phyloP scores from a whole-genome alignment of 2,329 filamentous ascomycete genomes.

The Xylariaceae sp. region DNA sequence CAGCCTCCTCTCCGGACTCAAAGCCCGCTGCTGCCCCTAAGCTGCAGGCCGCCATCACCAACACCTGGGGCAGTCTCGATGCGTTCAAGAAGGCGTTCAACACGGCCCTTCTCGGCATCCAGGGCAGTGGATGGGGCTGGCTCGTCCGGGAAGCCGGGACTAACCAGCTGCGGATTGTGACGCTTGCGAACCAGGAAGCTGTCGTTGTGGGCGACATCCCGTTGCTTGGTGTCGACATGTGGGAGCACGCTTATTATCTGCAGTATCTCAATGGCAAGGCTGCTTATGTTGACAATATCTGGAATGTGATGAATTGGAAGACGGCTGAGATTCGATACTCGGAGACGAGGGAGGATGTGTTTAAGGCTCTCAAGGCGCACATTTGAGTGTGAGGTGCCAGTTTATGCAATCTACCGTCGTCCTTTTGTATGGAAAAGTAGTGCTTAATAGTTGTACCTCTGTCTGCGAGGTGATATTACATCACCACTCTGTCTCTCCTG shows the following conservation, averaged over 20 bases:
- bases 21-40: conserved; percentile 50
- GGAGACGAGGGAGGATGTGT: conserved; percentile 29
- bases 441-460: too few species aligned
- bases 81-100: conserved; percentile 63
- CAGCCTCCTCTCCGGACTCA: conserved; percentile 53
- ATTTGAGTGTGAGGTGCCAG: conserved; percentile 13
- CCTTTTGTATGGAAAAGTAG: too few species aligned
- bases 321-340: conserved; percentile 58
- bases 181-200: conserved; percentile 83
- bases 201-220: conserved; percentile 59
- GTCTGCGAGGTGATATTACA: neutral
- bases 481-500: neutral
- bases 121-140: conserved; percentile 88
- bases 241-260: conserved; percentile 90
- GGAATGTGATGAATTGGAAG: conserved; percentile 76
- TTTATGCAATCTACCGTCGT: too few species aligned
- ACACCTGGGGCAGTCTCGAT: conserved; percentile 64
- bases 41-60: conserved; percentile 56
- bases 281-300: conserved; percentile 69
- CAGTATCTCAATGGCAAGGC: conserved; percentile 76
- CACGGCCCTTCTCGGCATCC: conserved; percentile 61
- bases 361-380: conserved; percentile 29
- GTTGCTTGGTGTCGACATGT: conserved; percentile 79
- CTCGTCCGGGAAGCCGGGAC: conserved; percentile 60
- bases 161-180: conserved; percentile 64